Base-by-base conservation (phyloP, 1,139 yeast species). In the Yarrowia galli region DNA sequence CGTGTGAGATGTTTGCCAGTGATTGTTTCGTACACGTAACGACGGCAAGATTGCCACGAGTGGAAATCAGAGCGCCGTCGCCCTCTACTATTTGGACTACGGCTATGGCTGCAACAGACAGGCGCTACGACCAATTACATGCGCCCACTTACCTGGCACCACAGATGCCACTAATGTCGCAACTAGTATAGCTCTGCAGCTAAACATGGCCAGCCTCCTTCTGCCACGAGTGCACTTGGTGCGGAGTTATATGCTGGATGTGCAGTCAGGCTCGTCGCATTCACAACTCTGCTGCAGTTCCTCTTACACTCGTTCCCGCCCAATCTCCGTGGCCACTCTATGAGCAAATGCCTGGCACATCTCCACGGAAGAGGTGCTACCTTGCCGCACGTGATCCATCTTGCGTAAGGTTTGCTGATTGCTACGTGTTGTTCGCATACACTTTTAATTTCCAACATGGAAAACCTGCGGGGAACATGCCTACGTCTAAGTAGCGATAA, bases 121-220 rank as follows among this genome's bases (percentile, higher is more conserved):
- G 9, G 32, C 32, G 32, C 32, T 28, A 28, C 32, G 13, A 20
- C 40, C 38, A 6, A 4, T 13, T 3, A 49, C 28, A n/a, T 46
- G 51, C n/a, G n/a, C 20, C 51, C 51, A 25, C 51, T 8, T 10
- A 28, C 32, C 32, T 28, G 32, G 18, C 18, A 20, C 18, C 2
- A 16, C 25, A 23, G 51, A 32, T 49, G 54, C 54, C n/a, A 32
- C 54, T 49, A 32, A 32, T 49, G 54, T 49, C 54, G 23, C 54
- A 49, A 32, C 54, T 12, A 48, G 20, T 18, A 28, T 32, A 12
- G 54, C 32, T 18, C 35, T 32, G 23, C 40, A 49, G 23, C 54
- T 49, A 49, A 46, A 32, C 13, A 18, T 7, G n/a, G 23, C 40
- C 40, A 49, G 54, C 54, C 54, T 13, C 40, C 54, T 49, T 5